phyloP scores from a whole-genome alignment of 2,329 filamentous ascomycete species.

The Escovopsis sp. region DNA sequence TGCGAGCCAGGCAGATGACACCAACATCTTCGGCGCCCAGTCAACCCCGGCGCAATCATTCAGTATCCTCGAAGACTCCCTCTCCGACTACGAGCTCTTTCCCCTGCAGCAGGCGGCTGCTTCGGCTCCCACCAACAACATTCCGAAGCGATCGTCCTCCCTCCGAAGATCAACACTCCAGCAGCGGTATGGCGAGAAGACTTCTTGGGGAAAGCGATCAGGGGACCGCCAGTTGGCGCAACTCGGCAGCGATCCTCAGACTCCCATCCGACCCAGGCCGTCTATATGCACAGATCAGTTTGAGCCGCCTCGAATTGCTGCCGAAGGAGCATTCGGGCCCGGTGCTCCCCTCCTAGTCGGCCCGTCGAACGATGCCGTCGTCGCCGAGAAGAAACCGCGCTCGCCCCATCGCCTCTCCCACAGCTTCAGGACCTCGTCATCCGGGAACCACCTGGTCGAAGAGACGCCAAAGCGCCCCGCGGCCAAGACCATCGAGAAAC shows the following conservation, averaged over 20 bases:
- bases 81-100: conserved; percentile 37
- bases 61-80: conserved; percentile 36
- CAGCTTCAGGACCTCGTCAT: conserved; percentile 75
- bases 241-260: conserved; percentile 37
- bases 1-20: conserved; percentile 39
- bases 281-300: conserved; percentile 64
- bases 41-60: conserved; percentile 29
- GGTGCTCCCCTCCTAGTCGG: conserved; percentile 26
- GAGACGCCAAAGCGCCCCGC: conserved; percentile 35
- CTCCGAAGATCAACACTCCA: conserved; percentile 77
- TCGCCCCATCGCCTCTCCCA: conserved; percentile 74
- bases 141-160: conserved; percentile 59
- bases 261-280: conserved; percentile 48
- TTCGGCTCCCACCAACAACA: conserved; percentile 32
- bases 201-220: conserved; percentile 45
- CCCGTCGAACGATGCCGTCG: conserved; percentile 38
- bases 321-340: conserved; percentile 50
- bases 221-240: conserved; percentile 41
- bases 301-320: conserved; percentile 43
- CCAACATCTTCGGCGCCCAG: conserved; percentile 62
- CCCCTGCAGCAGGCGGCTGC: conserved; percentile 16
- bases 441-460: conserved; percentile 60
- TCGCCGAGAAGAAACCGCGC: conserved; percentile 29
- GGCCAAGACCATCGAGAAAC: conserved; percentile 13
- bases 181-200: conserved; percentile 60